Percentiles rank a stretch among this genome's conserved stretches.
phyloP scores from a whole-genome alignment of 257 asterid species.

The Solanum megistacrolobum region DNA sequence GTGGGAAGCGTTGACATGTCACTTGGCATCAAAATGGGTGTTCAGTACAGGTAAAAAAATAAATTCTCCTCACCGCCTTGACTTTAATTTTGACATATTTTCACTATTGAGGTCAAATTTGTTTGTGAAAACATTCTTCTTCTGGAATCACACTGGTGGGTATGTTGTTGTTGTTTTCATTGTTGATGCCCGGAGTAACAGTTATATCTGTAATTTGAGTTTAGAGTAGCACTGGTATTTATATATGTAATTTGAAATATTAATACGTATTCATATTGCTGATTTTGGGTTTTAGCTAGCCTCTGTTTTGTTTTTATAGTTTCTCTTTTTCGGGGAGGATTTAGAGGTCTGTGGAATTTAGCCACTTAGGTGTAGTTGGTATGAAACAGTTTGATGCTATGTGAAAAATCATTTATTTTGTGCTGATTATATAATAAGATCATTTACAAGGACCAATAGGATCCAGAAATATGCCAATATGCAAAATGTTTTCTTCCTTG shows the following conservation, averaged over 20 bases:
- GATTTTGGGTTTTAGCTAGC: not conserved
- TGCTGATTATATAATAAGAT: not conserved
- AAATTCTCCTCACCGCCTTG: not conserved
- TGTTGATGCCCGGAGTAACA: not conserved
- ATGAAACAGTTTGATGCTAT: not conserved
- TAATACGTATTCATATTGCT: not conserved
- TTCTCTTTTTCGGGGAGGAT: not conserved
- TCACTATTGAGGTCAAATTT: not conserved
- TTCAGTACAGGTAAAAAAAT: conserved; percentile 66
- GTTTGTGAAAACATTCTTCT: not conserved
- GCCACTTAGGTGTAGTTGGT: not conserved
- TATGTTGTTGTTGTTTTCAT: not conserved
- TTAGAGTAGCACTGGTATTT: not conserved
- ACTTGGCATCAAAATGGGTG: conserved; percentile 89
- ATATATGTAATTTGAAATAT: not conserved
- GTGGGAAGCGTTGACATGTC: conserved; percentile 96
- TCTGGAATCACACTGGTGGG: not conserved
- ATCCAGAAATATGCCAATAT: not conserved
- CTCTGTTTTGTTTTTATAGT: not conserved
- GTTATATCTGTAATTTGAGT: not conserved
- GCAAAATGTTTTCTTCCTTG: not conserved
- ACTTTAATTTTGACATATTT: not conserved
- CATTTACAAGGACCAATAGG: not conserved
- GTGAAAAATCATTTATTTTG: not conserved
- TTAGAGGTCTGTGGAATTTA: not conserved